These are phyloP conservation scores for Hymenoscyphus repandus DNA, from an alignment of 2,329 filamentous ascomycete genomes.

Conservation along the genomic window DNA sequence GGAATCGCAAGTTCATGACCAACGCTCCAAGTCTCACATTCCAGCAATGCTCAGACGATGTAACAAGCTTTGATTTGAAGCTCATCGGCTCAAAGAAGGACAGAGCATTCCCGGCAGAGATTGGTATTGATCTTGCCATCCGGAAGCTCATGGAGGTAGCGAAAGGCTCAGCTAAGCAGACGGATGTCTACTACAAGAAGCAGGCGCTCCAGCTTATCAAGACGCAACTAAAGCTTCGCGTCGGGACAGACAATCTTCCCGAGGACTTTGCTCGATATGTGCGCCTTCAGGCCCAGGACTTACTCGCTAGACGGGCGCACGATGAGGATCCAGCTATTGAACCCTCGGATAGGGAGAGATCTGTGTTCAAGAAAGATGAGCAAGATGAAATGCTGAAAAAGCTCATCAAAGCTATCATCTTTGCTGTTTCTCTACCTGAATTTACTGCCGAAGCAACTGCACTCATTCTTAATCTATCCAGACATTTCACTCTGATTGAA, in stretches of 20 bases:
- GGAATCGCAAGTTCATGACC: slow-evolving; percentile 93
- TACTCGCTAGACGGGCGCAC: slow-evolving; percentile 61
- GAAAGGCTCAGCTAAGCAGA: slow-evolving; percentile 50
- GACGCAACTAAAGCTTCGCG: slow-evolving; percentile 82
- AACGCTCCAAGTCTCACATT: slow-evolving; percentile 80
- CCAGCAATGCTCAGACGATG: slow-evolving; percentile 81
- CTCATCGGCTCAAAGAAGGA: slow-evolving; percentile 87
- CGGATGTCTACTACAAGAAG: slow-evolving; percentile 83
- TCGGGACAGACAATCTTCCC: slow-evolving; percentile 81
- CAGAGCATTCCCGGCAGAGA: slow-evolving; percentile 76
- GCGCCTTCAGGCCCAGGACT: slow-evolving; percentile 82
- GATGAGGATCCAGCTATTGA: slow-evolving; percentile 69
- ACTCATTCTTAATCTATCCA: slow-evolving; percentile 76
- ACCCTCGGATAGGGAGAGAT: slow-evolving; percentile 72
- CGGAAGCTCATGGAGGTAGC: slow-evolving; percentile 79
- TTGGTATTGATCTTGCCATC: slow-evolving; percentile 85
- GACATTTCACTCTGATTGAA: slow-evolving; percentile 87
- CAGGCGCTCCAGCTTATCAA: slow-evolving; percentile 86
- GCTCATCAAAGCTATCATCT: slow-evolving; percentile 83
- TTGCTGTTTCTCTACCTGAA: slow-evolving; percentile 75
- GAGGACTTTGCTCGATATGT: slow-evolving; percentile 84
- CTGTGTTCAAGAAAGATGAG: slow-evolving; percentile 77
- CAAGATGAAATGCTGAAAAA: slow-evolving; percentile 81
- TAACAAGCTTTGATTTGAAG: slow-evolving; percentile 79
- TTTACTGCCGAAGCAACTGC: slow-evolving; percentile 70